Evolutionary conservation across 345 rosid species (phyloP).

Genomic region (Bruguiera gymnorhiza): DNA sequence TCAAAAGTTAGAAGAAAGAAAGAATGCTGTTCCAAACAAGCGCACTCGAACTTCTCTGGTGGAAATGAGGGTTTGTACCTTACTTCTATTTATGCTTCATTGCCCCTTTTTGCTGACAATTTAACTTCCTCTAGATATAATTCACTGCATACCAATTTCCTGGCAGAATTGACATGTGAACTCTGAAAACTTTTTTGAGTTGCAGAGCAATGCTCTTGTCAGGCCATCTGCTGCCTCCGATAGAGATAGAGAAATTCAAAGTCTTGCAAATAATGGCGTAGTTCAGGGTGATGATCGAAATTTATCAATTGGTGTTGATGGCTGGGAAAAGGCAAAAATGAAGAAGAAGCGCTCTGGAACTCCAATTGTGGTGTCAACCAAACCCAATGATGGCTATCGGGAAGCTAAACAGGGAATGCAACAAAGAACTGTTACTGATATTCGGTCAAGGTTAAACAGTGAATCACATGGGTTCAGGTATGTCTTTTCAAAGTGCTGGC

Average conservation of each 20-base stretch:
- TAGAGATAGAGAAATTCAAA: constrained; percentile 67
- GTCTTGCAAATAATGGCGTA: constrained; percentile 52
- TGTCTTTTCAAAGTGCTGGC: constrained; percentile 10
- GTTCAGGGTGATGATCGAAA: constrained; percentile 73
- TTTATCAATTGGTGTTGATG: constrained; percentile 64
- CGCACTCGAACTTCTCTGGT: constrained; percentile 91
- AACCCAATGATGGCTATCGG: constrained; percentile 60
- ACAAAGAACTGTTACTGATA: constrained; percentile 52
- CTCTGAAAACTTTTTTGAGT: constrained; percentile 50
- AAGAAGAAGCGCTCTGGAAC: constrained; percentile 90
- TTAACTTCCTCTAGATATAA: neutral
- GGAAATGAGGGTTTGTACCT: constrained; percentile 57
- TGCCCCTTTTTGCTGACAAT: neutral
- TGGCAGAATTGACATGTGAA: constrained; percentile 19
- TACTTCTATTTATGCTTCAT: constrained; percentile 6
- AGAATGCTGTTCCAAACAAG: constrained; percentile 66
- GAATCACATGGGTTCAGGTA: constrained; percentile 82
- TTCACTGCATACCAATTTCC: constrained; percentile 17
- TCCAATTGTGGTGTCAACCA: constrained; percentile 47
- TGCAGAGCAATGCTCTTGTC: constrained; percentile 55
- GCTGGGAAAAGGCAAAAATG: constrained; percentile 91
- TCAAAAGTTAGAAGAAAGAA: constrained; percentile 70
- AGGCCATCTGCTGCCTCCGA: constrained; percentile 66
- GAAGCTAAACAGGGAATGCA: constrained; percentile 72
- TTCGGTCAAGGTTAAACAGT: constrained; percentile 60